A percentile compares a stretch with the other conserved stretches of the same genome.
Conservation (phyloP, 371 early-diverging fungal species). For the Chytridiales sp. region DNA sequence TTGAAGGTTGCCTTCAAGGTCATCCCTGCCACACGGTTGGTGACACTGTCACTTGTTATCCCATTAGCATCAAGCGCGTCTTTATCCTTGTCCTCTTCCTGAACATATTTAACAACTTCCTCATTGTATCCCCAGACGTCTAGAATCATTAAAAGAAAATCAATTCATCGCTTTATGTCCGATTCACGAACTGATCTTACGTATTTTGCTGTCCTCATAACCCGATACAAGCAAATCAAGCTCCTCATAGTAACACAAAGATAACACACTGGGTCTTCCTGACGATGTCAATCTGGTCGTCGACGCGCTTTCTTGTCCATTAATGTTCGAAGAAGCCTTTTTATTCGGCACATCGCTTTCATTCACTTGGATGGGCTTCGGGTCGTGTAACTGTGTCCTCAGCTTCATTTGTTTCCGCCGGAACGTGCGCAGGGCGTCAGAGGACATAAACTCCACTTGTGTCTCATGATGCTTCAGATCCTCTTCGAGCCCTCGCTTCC, state of each 20-base stretch:
- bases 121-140: conserved; percentile 56
- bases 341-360: not conserved
- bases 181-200: conserved; percentile 25
- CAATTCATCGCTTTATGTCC: too few relatives aligned
- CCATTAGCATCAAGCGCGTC: conserved; percentile 14
- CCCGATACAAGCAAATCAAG: conserved; percentile 50
- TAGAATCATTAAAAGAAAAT: conserved; percentile 16
- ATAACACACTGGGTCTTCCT: conserved; percentile 38
- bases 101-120: conserved; percentile 41
- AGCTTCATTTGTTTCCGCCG: conserved; percentile 28
- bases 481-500: conserved; percentile 38
- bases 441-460: conserved; percentile 37
- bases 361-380: too few relatives aligned
- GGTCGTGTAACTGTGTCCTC: conserved; percentile 15
- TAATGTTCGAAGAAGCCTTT: not conserved
- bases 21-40: conserved; percentile 55
- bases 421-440: conserved; percentile 26
- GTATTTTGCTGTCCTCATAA: conserved; percentile 47
- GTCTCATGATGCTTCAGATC: conserved; percentile 27
- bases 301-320: not conserved
- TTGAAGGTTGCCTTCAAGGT: conserved; percentile 40
- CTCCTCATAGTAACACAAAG: conserved; percentile 50
- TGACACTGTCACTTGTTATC: conserved; percentile 37
- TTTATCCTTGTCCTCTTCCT: conserved; percentile 28
- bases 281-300: not conserved